Percentiles rank a stretch among this genome's conserved stretches.
phyloP scores from a whole-genome alignment of 148 eudicot genomes.

The Silene latifolia region DNA sequence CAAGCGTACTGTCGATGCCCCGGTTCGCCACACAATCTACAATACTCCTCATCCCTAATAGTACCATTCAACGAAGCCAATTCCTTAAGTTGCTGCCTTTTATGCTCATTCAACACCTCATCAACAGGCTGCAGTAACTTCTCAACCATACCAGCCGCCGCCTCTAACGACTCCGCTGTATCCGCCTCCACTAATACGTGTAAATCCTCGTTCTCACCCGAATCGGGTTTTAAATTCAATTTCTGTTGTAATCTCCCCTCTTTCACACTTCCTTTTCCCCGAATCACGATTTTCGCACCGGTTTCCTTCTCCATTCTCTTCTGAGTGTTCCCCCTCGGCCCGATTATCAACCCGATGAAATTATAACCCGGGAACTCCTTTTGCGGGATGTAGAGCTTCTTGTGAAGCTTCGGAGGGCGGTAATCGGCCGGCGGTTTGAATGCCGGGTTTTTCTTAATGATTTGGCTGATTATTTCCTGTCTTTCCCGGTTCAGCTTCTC shows the following conservation, averaged over 20 bases:
- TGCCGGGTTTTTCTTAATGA: slow-evolving; percentile 71
- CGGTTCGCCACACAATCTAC: slow-evolving; percentile 85
- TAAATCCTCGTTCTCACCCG: slow-evolving; percentile 81
- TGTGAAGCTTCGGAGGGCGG: slow-evolving; percentile 72
- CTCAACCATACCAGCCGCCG: slow-evolving; percentile 87
- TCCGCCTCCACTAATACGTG: slow-evolving; percentile 92
- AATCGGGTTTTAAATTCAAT: slow-evolving; percentile 65
- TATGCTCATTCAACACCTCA: slow-evolving; percentile 78
- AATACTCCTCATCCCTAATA: slow-evolving; percentile 79
- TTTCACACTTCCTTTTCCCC: slow-evolving; percentile 88
- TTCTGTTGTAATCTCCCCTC: slow-evolving; percentile 76
- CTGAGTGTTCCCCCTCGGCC: slow-evolving; percentile 90
- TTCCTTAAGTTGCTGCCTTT: slow-evolving; percentile 82
- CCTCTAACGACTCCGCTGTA: slow-evolving; percentile 75
- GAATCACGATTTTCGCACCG: slow-evolving; percentile 81
- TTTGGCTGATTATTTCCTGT: slow-evolving; percentile 67
- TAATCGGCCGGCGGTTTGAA: slow-evolving; percentile 89
- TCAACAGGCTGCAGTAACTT: slow-evolving; percentile 84
- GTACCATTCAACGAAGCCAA: slow-evolving; percentile 88
- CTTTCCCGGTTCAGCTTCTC: slow-evolving; percentile 70
- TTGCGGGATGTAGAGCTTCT: slow-evolving; percentile 85
- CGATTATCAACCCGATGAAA: slow-evolving; percentile 82
- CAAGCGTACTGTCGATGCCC: slow-evolving; percentile 85
- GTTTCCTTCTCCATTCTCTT: slow-evolving; percentile 89
- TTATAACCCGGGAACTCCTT: slow-evolving; percentile 87